Conservation (phyloP, 768 basidiomycete genomes). For the Russula olivacea region DNA sequence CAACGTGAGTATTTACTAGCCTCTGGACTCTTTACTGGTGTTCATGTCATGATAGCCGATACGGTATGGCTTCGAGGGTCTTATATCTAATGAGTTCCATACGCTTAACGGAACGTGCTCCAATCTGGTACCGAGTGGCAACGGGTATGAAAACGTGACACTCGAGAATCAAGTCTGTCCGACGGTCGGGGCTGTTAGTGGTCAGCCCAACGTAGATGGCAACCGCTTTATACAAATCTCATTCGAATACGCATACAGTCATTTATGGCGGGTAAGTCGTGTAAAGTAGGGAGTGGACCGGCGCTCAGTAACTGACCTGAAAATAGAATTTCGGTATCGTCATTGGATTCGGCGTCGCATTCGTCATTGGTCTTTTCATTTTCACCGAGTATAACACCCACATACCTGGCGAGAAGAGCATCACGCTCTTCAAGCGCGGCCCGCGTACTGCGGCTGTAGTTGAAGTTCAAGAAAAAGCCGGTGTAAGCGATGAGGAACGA, state of each 20-base stretch:
- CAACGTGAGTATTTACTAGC: constrained; percentile 40
- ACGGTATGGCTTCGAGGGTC: constrained; percentile 64
- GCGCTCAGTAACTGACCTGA: neutral
- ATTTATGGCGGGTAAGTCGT: constrained; percentile 45
- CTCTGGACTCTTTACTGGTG: neutral
- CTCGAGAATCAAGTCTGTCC: constrained; percentile 72
- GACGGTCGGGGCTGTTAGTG: constrained; percentile 57
- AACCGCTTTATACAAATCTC: constrained; percentile 46
- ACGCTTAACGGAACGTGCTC: constrained; percentile 58
- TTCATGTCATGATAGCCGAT: constrained; percentile 45
- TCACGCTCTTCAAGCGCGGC: constrained; percentile 65
- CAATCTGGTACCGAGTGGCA: constrained; percentile 53
- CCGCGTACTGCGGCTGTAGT: constrained; percentile 29
- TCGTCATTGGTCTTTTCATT: constrained; percentile 48
- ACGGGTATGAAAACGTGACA: constrained; percentile 52
- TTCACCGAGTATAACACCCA: constrained; percentile 52
- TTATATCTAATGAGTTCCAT: constrained; percentile 80
- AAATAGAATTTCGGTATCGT: constrained; percentile 65
- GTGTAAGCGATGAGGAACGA: constrained; percentile 31
- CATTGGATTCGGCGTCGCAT: constrained; percentile 55
- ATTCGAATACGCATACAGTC: constrained; percentile 37
- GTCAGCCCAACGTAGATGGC: constrained; percentile 57
- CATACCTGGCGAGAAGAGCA: constrained; percentile 34
- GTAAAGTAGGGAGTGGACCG: neutral
- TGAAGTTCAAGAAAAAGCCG: constrained; percentile 18